Conservation (phyloP, 768 basidiomycete genomes). For the Rhodotorula sphaerocarpa region DNA sequence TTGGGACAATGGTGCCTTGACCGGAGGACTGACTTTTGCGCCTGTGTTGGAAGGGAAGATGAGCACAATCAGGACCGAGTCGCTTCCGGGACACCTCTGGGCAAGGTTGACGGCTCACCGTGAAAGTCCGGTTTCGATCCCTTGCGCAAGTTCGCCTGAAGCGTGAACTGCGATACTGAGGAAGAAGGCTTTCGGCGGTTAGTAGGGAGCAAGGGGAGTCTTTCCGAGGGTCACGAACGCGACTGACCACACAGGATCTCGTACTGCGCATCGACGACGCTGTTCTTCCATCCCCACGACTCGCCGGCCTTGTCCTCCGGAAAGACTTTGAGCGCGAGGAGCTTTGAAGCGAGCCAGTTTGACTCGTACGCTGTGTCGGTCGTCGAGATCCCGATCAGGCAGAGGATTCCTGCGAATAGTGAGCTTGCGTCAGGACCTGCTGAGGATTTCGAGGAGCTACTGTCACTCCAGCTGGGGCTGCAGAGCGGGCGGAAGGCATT, state of each 20-base stretch:
- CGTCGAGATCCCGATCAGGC: constrained; percentile 41
- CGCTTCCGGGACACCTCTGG: neutral
- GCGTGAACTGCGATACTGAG: constrained; percentile 90
- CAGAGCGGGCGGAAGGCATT: too few relatives aligned
- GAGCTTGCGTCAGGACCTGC: too few relatives aligned
- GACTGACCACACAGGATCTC: constrained; percentile 84
- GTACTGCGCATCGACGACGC: constrained; percentile 76
- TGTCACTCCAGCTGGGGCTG: too few relatives aligned
- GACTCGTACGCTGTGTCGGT: constrained; percentile 75
- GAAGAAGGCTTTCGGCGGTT: too few relatives aligned
- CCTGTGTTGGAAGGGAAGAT: too few relatives aligned
- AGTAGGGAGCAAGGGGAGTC: too few relatives aligned
- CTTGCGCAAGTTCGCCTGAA: constrained; percentile 78
- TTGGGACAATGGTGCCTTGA: too few relatives aligned
- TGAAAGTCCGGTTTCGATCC: constrained; percentile 88
- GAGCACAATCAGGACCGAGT: too few relatives aligned
- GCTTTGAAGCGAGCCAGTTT: constrained; percentile 64
- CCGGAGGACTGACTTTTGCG: too few relatives aligned
- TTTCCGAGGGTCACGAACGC: too few relatives aligned
- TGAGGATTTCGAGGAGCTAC: constrained; percentile 4
- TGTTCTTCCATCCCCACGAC: constrained; percentile 73
- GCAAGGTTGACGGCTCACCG: constrained; percentile 59
- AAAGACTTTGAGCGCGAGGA: constrained; percentile 53
- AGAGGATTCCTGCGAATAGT: constrained; percentile 13
- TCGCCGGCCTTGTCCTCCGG: constrained; percentile 30